Conservation (phyloP, 768 basidiomycete genomes). For the Plicaturopsis crispa region DNA sequence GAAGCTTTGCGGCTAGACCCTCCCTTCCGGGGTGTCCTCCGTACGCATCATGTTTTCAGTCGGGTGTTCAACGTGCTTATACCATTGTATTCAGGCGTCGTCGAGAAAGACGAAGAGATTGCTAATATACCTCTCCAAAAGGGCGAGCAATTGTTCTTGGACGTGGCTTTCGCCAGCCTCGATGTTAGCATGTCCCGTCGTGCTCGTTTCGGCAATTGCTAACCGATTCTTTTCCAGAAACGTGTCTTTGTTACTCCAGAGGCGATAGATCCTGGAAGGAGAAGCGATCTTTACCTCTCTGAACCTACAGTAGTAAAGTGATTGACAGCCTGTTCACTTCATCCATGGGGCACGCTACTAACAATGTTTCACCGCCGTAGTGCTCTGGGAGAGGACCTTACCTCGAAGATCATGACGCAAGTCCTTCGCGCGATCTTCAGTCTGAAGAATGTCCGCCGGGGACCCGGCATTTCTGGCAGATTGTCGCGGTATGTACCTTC, state of each 20-base stretch:
- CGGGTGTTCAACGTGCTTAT: neutral
- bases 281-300: constrained; percentile 37
- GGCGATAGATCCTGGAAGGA: constrained; percentile 35
- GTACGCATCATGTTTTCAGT: constrained; percentile 25
- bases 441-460: constrained; percentile 52
- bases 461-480: constrained; percentile 58
- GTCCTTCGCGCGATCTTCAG: constrained; percentile 60
- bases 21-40: constrained; percentile 62
- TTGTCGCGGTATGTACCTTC: no score
- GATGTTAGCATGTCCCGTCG: constrained; percentile 36
- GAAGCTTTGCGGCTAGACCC: constrained; percentile 72
- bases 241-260: constrained; percentile 43
- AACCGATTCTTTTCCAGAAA: constrained; percentile 25
- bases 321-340: constrained; percentile 2
- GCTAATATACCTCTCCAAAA: constrained; percentile 34
- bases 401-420: constrained; percentile 51
- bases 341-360: constrained; percentile 20
- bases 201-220: constrained; percentile 1
- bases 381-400: constrained; percentile 42
- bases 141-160: constrained; percentile 52
- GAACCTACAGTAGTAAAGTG: constrained; percentile 41
- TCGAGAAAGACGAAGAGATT: constrained; percentile 36
- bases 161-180: constrained; percentile 47
- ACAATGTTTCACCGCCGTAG: constrained; percentile 14
- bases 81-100: constrained; percentile 28